phyloP scores from a whole-genome alignment of 176 grass and related monocot genomes.

The Ensete ventricosum region DNA sequence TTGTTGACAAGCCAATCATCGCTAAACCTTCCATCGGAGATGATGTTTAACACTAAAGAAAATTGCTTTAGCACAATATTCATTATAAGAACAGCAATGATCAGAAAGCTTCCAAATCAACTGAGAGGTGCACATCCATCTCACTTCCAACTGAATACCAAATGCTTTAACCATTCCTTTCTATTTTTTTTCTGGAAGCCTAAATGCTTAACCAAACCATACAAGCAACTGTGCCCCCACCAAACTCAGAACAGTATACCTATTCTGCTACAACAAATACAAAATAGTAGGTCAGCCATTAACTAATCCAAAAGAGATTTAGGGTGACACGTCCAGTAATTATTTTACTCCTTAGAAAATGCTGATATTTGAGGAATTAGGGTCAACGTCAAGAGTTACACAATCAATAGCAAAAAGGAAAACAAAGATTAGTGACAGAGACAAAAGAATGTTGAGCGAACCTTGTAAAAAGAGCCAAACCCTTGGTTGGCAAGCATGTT shows the following conservation, averaged over 20 bases:
- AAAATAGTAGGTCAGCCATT: background rate
- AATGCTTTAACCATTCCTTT: too few relatives aligned
- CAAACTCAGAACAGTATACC: background rate
- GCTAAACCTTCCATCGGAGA: too few relatives aligned
- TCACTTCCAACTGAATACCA: too few relatives aligned
- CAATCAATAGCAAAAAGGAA: background rate
- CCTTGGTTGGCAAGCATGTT: constrained; percentile 84
- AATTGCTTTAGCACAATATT: too few relatives aligned
- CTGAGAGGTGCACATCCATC: too few relatives aligned
- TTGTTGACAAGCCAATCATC: too few relatives aligned
- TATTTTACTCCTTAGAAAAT: background rate
- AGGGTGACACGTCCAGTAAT: background rate
- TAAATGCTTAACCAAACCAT: too few relatives aligned
- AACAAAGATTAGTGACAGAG: background rate
- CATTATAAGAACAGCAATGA: too few relatives aligned
- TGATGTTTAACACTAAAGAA: too few relatives aligned
- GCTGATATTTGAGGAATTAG: background rate
- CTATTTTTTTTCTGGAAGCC: too few relatives aligned
- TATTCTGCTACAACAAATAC: background rate
- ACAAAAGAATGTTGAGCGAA: constrained; percentile 15
- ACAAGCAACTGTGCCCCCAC: background rate
- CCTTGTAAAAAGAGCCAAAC: constrained; percentile 70
- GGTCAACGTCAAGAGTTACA: background rate
- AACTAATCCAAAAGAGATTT: background rate
- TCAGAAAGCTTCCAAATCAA: too few relatives aligned